Evolutionary conservation across 768 basidiomycete genomes (phyloP).

Genomic region (Trametes elegans): DNA sequence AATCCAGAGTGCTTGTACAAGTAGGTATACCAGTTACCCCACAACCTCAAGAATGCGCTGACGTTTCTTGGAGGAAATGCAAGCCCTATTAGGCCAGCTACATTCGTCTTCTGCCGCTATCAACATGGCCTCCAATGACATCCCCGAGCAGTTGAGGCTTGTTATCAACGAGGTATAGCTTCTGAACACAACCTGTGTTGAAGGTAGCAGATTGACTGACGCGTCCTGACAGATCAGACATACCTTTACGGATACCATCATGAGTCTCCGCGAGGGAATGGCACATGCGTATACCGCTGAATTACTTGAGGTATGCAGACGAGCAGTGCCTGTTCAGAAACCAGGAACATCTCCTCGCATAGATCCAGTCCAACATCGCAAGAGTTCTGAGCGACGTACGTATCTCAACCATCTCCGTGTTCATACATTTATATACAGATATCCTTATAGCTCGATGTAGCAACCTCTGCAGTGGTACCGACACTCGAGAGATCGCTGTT

Average conservation of each 20-base stretch:
- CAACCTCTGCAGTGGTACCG: neutral
- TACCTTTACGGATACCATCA: neutral
- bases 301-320: neutral
- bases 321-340: too few relatives aligned
- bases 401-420: too few relatives aligned
- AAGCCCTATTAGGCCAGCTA: neutral
- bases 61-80: conserved; percentile 9
- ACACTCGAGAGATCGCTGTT: neutral
- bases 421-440: too few relatives aligned
- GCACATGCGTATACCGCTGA: neutral
- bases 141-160: neutral
- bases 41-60: too few relatives aligned
- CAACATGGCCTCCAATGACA: neutral
- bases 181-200: neutral
- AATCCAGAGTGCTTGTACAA: conserved; percentile 28
- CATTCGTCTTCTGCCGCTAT: conserved; percentile 6
- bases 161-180: conserved; percentile 4
- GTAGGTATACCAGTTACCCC: conserved; percentile 2
- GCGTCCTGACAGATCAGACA: neutral
- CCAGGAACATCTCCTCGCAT: neutral
- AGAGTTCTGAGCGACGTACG: neutral
- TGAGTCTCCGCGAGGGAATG: neutral
- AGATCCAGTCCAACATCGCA: neutral
- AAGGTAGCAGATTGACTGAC: neutral
- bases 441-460: neutral